phyloP scores from a whole-genome alignment of 352 stramenopile species.

The Globisporangium alternatum region DNA sequence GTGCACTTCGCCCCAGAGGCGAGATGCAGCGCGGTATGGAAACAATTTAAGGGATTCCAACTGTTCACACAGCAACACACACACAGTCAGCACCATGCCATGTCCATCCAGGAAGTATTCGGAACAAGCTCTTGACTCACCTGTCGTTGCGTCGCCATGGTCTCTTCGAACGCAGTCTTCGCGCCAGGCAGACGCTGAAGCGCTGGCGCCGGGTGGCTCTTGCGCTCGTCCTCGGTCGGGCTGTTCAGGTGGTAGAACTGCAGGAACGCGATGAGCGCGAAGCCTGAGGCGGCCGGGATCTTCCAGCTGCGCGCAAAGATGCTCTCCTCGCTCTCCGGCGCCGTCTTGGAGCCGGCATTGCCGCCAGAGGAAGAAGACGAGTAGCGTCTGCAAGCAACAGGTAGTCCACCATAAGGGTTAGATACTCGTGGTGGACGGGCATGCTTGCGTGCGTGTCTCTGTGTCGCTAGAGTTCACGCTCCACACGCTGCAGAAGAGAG shows the following conservation, averaged over 20 bases:
- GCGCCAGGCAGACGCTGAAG: slow-evolving; percentile 45
- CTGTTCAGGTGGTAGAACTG: slow-evolving; percentile 71
- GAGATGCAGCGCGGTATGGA: slow-evolving; percentile 72
- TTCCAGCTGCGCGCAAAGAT: slow-evolving; percentile 55
- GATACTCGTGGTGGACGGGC: background rate
- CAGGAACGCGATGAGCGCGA: slow-evolving; percentile 66
- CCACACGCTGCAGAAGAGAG: background rate
- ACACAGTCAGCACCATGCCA: background rate
- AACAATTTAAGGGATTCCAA: slow-evolving; percentile 74
- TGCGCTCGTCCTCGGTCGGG: slow-evolving; percentile 61
- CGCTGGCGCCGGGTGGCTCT: slow-evolving; percentile 46
- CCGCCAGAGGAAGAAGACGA: slow-evolving; percentile 11
- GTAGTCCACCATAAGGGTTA: background rate
- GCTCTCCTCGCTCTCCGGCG: slow-evolving; percentile 18
- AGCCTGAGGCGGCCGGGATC: slow-evolving; percentile 58
- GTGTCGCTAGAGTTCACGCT: background rate
- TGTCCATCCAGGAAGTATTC: too few species aligned
- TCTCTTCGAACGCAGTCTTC: slow-evolving; percentile 58
- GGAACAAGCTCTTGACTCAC: slow-evolving; percentile 2
- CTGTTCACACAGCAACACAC: slow-evolving; percentile 14
- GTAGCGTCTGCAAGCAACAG: slow-evolving; percentile 5
- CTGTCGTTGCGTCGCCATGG: slow-evolving; percentile 68
- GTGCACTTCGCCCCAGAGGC: slow-evolving; percentile 74
- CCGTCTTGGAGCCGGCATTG: slow-evolving; percentile 5
- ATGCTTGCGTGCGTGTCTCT: slow-evolving; percentile 2